phyloP scores from a whole-genome alignment of 768 basidiomycete species.

The Russula sp. region DNA sequence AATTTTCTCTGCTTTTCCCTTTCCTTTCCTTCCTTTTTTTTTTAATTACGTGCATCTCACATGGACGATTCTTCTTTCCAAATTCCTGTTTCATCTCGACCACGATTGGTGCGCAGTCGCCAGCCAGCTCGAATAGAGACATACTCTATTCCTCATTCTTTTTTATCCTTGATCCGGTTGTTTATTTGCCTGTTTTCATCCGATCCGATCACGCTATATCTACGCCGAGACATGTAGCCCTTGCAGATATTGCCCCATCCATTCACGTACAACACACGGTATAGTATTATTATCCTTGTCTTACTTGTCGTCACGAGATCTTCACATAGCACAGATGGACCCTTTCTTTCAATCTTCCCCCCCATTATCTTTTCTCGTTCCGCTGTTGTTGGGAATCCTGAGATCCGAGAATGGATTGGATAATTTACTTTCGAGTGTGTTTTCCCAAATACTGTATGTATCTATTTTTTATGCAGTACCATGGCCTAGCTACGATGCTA shows the following conservation, averaged over 20 bases:
- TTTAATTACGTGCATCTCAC: background rate
- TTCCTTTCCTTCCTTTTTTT: background rate
- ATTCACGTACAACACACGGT: background rate
- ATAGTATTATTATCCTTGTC: background rate
- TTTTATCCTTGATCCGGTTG: background rate
- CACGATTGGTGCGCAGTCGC: background rate
- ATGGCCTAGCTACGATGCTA: too few species aligned
- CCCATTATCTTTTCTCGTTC: background rate
- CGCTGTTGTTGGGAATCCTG: background rate
- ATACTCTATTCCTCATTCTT: background rate
- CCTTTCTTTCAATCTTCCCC: background rate
- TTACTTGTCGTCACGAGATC: background rate
- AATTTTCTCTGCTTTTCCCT: too few species aligned
- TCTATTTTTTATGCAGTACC: too few species aligned
- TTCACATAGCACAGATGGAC: background rate
- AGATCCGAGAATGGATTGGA: background rate
- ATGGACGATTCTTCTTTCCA: background rate
- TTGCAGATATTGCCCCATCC: background rate
- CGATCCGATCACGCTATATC: background rate
- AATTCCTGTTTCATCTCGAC: background rate
- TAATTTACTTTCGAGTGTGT: background rate
- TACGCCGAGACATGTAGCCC: background rate
- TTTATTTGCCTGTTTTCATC: background rate
- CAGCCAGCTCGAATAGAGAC: background rate
- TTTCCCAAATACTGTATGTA: background rate